These are phyloP conservation scores for Cladosporium austrohemisphaericum DNA, from an alignment of 2,329 filamentous ascomycete species.

Conservation along the genomic window DNA sequence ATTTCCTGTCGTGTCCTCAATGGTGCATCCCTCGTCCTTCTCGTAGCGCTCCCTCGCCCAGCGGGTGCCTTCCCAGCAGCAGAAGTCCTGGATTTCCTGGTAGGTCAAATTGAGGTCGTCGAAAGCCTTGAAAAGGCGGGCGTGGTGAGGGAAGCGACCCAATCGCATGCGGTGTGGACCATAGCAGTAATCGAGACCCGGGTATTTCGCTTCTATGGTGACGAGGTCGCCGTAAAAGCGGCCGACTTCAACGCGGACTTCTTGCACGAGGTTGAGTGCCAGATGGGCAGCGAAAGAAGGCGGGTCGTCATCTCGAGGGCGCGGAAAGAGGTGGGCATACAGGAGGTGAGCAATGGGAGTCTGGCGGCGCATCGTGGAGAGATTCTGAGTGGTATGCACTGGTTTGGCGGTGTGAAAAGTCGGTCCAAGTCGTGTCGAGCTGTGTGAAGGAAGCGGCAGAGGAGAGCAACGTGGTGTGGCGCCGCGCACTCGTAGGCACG, in stretches of 20 bases:
- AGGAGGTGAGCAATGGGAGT: conserved; percentile 67
- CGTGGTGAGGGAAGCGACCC: conserved; percentile 71
- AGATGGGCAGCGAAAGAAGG: conserved; percentile 68
- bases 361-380: conserved; percentile 63
- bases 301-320: conserved; percentile 64
- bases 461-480: not conserved
- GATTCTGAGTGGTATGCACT: too few relatives aligned
- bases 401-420: not conserved
- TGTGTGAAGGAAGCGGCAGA: not conserved
- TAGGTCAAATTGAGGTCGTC: conserved; percentile 65
- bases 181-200: conserved; percentile 73
- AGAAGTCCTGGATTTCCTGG: conserved; percentile 66
- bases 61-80: conserved; percentile 78
- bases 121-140: conserved; percentile 71
- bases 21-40: conserved; percentile 65
- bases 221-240: conserved; percentile 76
- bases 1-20: conserved; percentile 68
- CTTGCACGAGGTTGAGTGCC: conserved; percentile 66
- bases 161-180: conserved; percentile 72
- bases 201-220: conserved; percentile 76
- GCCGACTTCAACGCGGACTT: conserved; percentile 74
- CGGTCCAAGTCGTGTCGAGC: not conserved
- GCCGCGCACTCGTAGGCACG: conserved; percentile 4
- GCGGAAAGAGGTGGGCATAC: conserved; percentile 69
- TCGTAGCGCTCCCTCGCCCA: conserved; percentile 81